Evolutionary conservation across 495 filamentous ascomycete genomes (phyloP).

Genomic region (Podospora comata): DNA sequence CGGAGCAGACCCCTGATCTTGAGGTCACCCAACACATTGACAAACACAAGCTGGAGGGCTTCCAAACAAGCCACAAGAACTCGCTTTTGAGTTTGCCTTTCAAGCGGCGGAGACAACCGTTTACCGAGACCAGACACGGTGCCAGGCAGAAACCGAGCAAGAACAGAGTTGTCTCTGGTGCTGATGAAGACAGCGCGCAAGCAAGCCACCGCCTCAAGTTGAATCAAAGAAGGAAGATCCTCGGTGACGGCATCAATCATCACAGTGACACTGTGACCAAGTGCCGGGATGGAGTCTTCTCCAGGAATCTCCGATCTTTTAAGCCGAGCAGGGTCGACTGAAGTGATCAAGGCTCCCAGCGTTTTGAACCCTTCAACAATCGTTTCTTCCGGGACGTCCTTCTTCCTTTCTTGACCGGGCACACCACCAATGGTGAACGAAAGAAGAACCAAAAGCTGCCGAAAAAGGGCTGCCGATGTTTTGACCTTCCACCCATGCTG

Average conservation of each 20-base stretch:
- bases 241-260: slow-evolving; percentile 68
- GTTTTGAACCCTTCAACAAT: slow-evolving; percentile 50
- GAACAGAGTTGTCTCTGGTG: slow-evolving; percentile 64
- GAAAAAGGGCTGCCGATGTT: slow-evolving; percentile 65
- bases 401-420: slow-evolving; percentile 47
- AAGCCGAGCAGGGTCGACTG: slow-evolving; percentile 31
- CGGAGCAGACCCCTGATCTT: slow-evolving; percentile 43
- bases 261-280: slow-evolving; percentile 80
- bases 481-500: slow-evolving; percentile 70
- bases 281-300: slow-evolving; percentile 65
- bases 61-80: slow-evolving; percentile 61
- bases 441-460: slow-evolving; percentile 81
- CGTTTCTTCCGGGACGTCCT: slow-evolving; percentile 64
- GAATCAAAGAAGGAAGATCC: slow-evolving; percentile 58
- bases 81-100: slow-evolving; percentile 59
- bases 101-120: slow-evolving; percentile 64
- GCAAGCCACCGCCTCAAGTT: slow-evolving; percentile 62
- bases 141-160: slow-evolving; percentile 83
- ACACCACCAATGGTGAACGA: slow-evolving; percentile 75
- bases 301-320: slow-evolving; percentile 23
- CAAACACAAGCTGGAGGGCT: slow-evolving; percentile 58
- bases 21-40: slow-evolving; percentile 63
- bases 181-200: slow-evolving; percentile 60
- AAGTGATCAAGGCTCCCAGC: slow-evolving; percentile 40
- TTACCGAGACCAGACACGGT: slow-evolving; percentile 80